Percentiles rank a stretch among this genome's conserved stretches.
These are phyloP conservation scores for Boletus sp. DNA, from an alignment of 768 basidiomycete genomes.

Conservation along the genomic window DNA sequence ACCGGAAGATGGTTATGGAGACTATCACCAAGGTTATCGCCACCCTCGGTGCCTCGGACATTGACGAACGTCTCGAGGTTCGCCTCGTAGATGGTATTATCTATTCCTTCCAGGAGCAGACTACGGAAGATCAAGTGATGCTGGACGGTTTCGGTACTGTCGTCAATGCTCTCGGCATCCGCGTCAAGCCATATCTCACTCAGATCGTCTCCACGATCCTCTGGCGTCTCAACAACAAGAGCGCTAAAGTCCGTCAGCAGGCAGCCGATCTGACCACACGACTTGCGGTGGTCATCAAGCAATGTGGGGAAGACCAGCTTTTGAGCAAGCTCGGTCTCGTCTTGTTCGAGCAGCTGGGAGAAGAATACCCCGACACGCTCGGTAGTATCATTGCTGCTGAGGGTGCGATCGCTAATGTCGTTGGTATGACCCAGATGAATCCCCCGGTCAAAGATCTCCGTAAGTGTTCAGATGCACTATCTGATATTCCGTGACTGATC, in stretches of 20 bases:
- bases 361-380: conserved; percentile 98
- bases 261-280: conserved; percentile 98
- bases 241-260: conserved; percentile 97
- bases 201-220: conserved; percentile 99
- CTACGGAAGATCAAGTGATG: conserved; percentile 99
- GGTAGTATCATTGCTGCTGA: conserved; percentile 99
- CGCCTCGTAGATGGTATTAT: conserved; percentile 97
- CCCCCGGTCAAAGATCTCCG: conserved; percentile 98
- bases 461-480: conserved; percentile 46
- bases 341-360: conserved; percentile 96
- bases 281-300: conserved; percentile 96
- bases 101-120: conserved; percentile 99
- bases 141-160: conserved; percentile 97
- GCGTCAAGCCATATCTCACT: conserved; percentile 97
- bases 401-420: conserved; percentile 98
- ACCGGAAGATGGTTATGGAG: conserved; percentile 99
- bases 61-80: conserved; percentile 94
- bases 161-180: conserved; percentile 93
- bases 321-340: conserved; percentile 96
- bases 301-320: conserved; percentile 95
- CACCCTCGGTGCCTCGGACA: conserved; percentile 93
- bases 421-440: conserved; percentile 99
- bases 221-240: conserved; percentile 99
- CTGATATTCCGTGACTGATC: background rate
- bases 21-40: conserved; percentile 97